Conservation (phyloP, 129 eudicot genomes). For the Oenanthe sinensis region DNA sequence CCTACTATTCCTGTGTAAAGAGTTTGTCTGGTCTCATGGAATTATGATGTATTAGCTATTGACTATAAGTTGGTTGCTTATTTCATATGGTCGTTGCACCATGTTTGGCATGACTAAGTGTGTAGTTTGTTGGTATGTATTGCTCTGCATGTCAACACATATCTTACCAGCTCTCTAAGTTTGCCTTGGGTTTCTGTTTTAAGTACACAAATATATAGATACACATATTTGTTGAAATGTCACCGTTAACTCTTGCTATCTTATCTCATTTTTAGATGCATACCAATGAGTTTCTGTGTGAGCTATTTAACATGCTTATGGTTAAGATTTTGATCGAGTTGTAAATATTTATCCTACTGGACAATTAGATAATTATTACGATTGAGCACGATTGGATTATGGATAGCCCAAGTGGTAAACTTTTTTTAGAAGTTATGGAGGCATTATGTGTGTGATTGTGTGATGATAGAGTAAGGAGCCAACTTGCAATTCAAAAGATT, state of each 20-base stretch:
- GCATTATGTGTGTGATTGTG: not conserved
- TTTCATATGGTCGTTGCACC: not conserved
- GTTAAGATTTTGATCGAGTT: too few relatives aligned
- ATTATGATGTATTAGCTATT: slow-evolving; percentile 1
- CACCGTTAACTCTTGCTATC: not conserved
- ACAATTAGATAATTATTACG: too few relatives aligned
- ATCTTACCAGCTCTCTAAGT: not conserved
- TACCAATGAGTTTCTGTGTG: not conserved
- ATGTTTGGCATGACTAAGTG: slow-evolving; percentile 1
- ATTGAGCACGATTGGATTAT: too few relatives aligned
- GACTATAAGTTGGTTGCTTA: slow-evolving; percentile 4
- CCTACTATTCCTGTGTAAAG: slow-evolving; percentile 1
- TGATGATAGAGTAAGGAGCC: not conserved
- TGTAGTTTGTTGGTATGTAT: not conserved
- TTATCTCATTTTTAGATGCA: not conserved
- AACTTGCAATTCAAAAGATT: not conserved
- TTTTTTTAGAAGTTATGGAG: not conserved
- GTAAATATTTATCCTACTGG: too few relatives aligned
- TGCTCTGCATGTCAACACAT: not conserved
- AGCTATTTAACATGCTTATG: not conserved
- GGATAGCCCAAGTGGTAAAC: too few relatives aligned
- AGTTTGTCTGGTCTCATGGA: not conserved
- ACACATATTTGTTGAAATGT: not conserved
- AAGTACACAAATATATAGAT: not conserved
- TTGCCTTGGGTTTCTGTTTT: not conserved